Evolutionary conservation across 306 rosid genomes (phyloP).

Genomic region (Betula pendula): DNA sequence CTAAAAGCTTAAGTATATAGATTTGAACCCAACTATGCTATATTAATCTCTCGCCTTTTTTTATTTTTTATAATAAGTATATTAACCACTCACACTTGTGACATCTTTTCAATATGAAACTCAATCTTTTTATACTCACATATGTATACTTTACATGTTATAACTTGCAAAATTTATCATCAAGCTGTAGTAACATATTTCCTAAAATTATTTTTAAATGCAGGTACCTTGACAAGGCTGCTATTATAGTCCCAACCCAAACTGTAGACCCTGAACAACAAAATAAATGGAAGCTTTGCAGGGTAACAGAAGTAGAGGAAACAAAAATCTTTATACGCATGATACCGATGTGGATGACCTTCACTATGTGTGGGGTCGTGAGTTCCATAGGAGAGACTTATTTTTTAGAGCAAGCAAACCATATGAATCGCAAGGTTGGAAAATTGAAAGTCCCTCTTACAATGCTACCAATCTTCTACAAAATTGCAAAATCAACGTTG

Average conservation of each 20-base stretch:
- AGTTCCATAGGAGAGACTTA: constrained; percentile 38
- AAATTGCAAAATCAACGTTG: neutral
- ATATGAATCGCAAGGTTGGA: constrained; percentile 31
- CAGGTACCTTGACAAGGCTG: constrained; percentile 38
- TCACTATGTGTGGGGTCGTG: constrained; percentile 27
- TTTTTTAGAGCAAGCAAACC: constrained; percentile 39
- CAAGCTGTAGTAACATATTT: neutral
- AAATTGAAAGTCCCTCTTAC: constrained; percentile 24
- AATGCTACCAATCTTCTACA: constrained; percentile 14
- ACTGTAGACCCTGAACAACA: constrained; percentile 1
- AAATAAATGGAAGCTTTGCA: constrained; percentile 28
- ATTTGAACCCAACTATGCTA: too few species aligned
- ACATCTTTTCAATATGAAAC: too few species aligned
- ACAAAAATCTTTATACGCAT: constrained; percentile 12
- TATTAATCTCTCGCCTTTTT: too few species aligned
- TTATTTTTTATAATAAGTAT: too few species aligned
- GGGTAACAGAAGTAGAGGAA: constrained; percentile 19
- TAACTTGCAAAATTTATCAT: neutral
- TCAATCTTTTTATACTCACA: too few species aligned
- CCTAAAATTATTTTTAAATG: neutral
- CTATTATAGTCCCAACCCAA: neutral
- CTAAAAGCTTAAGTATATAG: too few species aligned
- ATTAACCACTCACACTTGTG: too few species aligned
- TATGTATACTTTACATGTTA: too few species aligned
- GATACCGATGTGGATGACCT: constrained; percentile 23